Evolutionary conservation across 805 yeast species (phyloP), one percentile per base, ranked within the genome.

Genomic region (Candida parachauliodes): DNA sequence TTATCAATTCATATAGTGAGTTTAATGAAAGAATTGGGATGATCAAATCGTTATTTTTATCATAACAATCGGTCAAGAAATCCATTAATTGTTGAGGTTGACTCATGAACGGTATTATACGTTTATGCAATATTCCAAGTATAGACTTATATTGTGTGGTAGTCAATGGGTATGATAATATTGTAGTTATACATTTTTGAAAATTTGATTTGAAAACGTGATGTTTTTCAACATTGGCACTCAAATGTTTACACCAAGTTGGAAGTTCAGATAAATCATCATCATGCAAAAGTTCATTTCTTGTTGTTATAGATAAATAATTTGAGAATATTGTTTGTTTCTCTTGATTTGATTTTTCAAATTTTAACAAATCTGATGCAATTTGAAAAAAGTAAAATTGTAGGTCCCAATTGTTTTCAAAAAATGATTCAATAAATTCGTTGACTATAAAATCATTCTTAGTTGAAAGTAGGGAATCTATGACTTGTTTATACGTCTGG

Each of bases 21-120:
- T 88, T 91, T 49, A 91, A 70, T 2, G 98, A 82, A 37, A 93
- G 63, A 30, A 91, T 76, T 12, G 89, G 83, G 10, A 82, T 67
- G 5, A 82, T 70, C 11, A 54, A 54, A 45, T 67, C 73, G 19
- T 60, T 64, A 24, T 50, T 53, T 31, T 55, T 52, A 47, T 84
- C 72, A 54, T 88, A 89, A 2, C 94, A 81, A 43, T 86, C 95
- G 1, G 96, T 88, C 42, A 91, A 68, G 56, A 91, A 93, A 64
- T 91, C 98, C 96, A 93, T 89, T 32, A 93, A 64, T 43, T 76
- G 71, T 29, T 86, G 83, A 5, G 98, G 95, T 46, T 79, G 81
- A 31, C 76, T 72, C 72, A 88, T 75, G 52, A 73, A 76, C 26
- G 97, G 96, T 25, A 91, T 81, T 28, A 93, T 72, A 44, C 94